Evolutionary conservation across 2,329 filamentous ascomycete genomes (phyloP).

Genomic region (Phialemonium atrogriseum): DNA sequence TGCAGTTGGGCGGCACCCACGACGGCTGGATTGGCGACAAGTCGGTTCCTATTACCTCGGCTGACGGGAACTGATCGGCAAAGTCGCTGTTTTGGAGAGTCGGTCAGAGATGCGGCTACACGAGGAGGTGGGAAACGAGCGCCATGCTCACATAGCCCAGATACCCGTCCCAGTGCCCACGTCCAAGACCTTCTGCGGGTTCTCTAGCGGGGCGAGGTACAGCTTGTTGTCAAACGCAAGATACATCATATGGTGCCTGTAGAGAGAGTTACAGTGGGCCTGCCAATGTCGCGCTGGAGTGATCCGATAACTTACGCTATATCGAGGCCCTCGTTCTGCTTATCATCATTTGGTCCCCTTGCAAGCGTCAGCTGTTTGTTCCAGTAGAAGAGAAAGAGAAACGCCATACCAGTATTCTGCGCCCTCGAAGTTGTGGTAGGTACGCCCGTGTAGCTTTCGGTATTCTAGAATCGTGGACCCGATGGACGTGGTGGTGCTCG

Average conservation of each 20-base stretch:
- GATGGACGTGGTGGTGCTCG: no score
- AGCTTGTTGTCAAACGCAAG: slow-evolving; percentile 9
- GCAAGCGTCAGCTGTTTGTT: not conserved
- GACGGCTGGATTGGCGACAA: slow-evolving; percentile 10
- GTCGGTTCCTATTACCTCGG: slow-evolving; percentile 4
- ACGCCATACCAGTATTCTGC: slow-evolving; percentile 3
- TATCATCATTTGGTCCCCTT: slow-evolving; percentile 3
- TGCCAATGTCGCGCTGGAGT: not conserved
- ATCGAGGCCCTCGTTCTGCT: slow-evolving; percentile 3
- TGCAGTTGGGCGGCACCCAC: slow-evolving; percentile 12
- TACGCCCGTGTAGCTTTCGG: slow-evolving; percentile 4
- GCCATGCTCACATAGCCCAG: slow-evolving; percentile 13
- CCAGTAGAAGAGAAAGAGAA: not conserved
- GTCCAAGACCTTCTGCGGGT: slow-evolving; percentile 12
- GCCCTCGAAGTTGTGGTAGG: slow-evolving; percentile 3
- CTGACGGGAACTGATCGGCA: slow-evolving; percentile 2
- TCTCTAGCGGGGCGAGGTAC: slow-evolving; percentile 9
- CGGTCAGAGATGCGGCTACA: not conserved
- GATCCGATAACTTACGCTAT: not conserved
- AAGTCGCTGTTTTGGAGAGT: slow-evolving; percentile 4
- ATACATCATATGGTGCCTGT: slow-evolving; percentile 7
- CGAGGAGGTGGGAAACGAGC: not conserved
- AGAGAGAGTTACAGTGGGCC: slow-evolving; percentile 1
- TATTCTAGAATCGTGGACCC: slow-evolving; percentile 4
- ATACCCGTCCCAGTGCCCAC: no score